Base-by-base conservation (phyloP, 2,329 filamentous ascomycete species). In the Alternaria metachromatica region DNA sequence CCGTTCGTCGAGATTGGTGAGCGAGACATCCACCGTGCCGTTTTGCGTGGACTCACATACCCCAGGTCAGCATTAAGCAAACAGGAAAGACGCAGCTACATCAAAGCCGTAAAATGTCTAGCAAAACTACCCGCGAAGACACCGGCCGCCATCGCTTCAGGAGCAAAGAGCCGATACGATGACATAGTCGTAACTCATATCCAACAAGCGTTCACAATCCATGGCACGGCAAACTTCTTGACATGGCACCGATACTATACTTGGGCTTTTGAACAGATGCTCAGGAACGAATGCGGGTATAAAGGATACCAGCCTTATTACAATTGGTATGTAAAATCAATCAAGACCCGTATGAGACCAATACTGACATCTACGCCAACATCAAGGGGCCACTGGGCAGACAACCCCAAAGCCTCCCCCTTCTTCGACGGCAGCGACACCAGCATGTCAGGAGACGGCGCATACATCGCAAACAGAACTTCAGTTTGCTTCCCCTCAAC, bases 391-490 rank as follows among this genome's bases (percentile, higher is more conserved):
- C 80, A 81, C 56, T 83, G 82, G 76, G 78, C 82, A 3, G 64
- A 78, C 3, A 82, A 87, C 37, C 76, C 76, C 1, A 44, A 61
- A 63, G 80, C 82, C 58, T 87, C 85, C 0, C 84, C 86, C 13
- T 72, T 88, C 53, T 88, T 89, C 63, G 85, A 87, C 66, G 87
- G 87, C 53, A 84, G 83, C 64, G 82, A 81, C 25, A 85, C 82
- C 54, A 80, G 82, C 58, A 76, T 79, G 64, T 71, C 82, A 25
- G 84, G 85, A 20, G 83, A 87, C 62, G 85, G 86, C 21, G 76
- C 63, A 3, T 78, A 72, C 51, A 70, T 70, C 4, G 41, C 67
- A 2, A 67, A 66, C 3, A 70, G 72, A 37, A 80, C 67, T 70
- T 77, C 56, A 48, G 71, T 71, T 10, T 78, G 76, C 50, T 72